phyloP scores from a whole-genome alignment of 1,284 basidiomycete species.

The Pulchroboletus neoregius region DNA sequence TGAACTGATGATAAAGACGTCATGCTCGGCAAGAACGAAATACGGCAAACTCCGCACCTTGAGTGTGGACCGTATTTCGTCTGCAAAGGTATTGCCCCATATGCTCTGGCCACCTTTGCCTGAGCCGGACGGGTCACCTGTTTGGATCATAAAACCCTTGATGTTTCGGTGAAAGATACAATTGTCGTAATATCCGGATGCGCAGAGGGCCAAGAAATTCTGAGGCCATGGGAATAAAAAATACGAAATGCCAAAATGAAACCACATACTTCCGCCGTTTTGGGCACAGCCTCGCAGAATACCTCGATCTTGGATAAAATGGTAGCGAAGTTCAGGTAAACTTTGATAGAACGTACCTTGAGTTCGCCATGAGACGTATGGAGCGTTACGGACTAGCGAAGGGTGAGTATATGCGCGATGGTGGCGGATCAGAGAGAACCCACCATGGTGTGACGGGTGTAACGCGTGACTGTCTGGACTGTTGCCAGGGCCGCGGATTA shows the following conservation, averaged over 20 bases:
- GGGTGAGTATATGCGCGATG: constrained; percentile 17
- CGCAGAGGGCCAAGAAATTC: constrained; percentile 95
- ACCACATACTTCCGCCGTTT: constrained; percentile 78
- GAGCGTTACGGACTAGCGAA: constrained; percentile 84
- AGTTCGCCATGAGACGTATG: constrained; percentile 93
- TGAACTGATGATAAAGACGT: constrained; percentile 65
- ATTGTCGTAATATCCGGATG: constrained; percentile 83
- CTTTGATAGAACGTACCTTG: constrained; percentile 57
- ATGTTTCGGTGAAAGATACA: constrained; percentile 93
- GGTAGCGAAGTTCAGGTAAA: not conserved
- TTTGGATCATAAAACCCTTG: constrained; percentile 94
- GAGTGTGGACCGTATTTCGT: constrained; percentile 88
- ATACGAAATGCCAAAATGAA: not conserved
- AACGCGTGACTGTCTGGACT: constrained; percentile 21
- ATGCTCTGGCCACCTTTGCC: constrained; percentile 84
- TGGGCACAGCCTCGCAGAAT: constrained; percentile 95
- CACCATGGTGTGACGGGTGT: constrained; percentile 32
- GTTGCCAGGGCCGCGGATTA: too few relatives aligned
- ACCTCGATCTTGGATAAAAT: constrained; percentile 73
- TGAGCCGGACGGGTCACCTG: constrained; percentile 79
- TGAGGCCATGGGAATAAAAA: constrained; percentile 32
- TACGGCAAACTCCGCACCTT: constrained; percentile 54
- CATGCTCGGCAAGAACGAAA: too few relatives aligned
- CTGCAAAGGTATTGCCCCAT: constrained; percentile 83
- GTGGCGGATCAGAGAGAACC: constrained; percentile 25